These are phyloP conservation scores for Aspergillus pseudoviridinutans DNA, from an alignment of 2,329 filamentous ascomycete species.

Conservation along the genomic window DNA sequence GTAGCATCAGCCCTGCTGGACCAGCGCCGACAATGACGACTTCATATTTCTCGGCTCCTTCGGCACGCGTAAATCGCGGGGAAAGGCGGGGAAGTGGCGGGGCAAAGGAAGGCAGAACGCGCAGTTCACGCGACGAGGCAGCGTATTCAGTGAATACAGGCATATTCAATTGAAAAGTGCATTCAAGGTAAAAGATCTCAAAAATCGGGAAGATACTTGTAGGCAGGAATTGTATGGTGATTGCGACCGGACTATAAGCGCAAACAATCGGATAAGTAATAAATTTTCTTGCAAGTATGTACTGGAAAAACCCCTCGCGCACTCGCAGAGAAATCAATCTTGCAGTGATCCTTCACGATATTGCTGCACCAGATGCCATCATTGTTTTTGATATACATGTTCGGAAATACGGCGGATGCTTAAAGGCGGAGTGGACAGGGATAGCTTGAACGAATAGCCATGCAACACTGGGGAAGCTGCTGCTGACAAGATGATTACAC, in stretches of 20 bases:
- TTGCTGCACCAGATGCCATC: neutral
- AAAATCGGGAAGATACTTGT: no score
- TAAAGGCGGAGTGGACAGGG: neutral
- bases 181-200: neutral
- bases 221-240: neutral
- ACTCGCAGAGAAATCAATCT: neutral
- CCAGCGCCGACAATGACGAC: slow-evolving; percentile 42
- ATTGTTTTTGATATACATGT: neutral
- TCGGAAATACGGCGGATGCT: neutral
- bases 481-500: neutral
- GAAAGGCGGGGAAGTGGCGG: slow-evolving; percentile 36
- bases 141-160: slow-evolving; percentile 39
- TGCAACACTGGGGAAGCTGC: neutral
- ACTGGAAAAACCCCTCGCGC: neutral
- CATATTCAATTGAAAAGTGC: slow-evolving; percentile 20
- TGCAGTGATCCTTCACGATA: neutral
- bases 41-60: slow-evolving; percentile 35
- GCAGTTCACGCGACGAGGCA: slow-evolving; percentile 34
- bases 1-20: slow-evolving; percentile 42
- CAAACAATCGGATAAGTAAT: neutral
- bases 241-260: neutral
- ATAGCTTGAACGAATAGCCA: neutral
- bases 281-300: no score
- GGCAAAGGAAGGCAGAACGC: slow-evolving; percentile 38
- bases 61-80: slow-evolving; percentile 12